A percentile compares a stretch with the other conserved stretches of the same genome.
Evolutionary conservation across 768 basidiomycete genomes (phyloP).

Genomic region (Boletus rex-veris): DNA sequence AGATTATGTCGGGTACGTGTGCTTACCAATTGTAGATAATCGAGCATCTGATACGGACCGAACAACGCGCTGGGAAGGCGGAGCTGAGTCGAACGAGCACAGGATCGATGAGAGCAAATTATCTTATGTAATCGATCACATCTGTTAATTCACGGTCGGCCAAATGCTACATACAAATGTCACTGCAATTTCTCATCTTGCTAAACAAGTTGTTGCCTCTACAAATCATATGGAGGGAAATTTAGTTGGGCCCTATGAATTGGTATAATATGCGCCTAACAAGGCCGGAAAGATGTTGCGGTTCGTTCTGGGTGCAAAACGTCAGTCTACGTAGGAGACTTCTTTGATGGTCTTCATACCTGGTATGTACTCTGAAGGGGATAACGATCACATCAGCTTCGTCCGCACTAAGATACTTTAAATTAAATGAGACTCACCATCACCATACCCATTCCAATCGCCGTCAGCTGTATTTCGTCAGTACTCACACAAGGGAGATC

Average conservation of each 20-base stretch:
- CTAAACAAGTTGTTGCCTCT: background rate
- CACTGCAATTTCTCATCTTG: background rate
- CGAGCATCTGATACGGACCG: too few species aligned
- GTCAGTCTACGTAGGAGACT: background rate
- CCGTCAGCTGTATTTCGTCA: slow-evolving; percentile 44
- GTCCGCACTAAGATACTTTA: background rate
- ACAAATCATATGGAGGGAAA: background rate
- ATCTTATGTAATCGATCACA: too few species aligned
- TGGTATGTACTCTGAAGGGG: slow-evolving; percentile 70
- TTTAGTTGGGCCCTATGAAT: slow-evolving; percentile 80
- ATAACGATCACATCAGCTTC: slow-evolving; percentile 5
- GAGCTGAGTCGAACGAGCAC: too few species aligned
- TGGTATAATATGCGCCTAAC: slow-evolving; percentile 83
- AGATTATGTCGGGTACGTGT: too few species aligned
- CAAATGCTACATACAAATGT: background rate
- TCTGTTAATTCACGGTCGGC: background rate
- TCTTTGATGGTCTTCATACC: slow-evolving; percentile 27
- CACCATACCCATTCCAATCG: slow-evolving; percentile 87
- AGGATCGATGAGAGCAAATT: too few species aligned
- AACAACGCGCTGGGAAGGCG: too few species aligned
- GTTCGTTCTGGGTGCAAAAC: slow-evolving; percentile 47
- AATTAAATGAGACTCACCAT: slow-evolving; percentile 50
- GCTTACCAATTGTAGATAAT: too few species aligned
- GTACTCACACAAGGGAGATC: background rate
- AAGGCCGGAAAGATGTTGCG: slow-evolving; percentile 76